Evolutionary conservation across 306 rosid genomes (phyloP), one percentile per base, ranked within the genome.

Genomic region (Bauhinia variegata): DNA sequence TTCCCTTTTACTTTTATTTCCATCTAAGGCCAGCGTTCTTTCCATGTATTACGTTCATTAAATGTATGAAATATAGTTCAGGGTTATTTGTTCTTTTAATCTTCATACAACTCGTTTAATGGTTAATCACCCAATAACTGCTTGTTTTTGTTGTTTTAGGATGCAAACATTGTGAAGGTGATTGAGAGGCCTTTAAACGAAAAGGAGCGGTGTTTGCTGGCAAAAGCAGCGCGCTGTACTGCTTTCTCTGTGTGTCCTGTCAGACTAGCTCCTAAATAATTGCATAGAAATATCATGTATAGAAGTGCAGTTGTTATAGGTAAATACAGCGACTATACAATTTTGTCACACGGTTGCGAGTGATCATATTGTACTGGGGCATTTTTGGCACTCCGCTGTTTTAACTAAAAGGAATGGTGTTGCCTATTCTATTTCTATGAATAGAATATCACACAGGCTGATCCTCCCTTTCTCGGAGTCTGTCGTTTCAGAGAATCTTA

Each of bases 151-250:
- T 60, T 58, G 33, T 78, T 65, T 34, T 54, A 93, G 99, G 99
- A 93, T 77, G 92, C 82, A 19, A 93, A 90, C 75, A 62, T 88
- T 60, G 83, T 90, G 14, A 93, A 88, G 85, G 99, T 90, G 85
- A 93, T 93, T 9, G 99, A 93, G 79, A 88, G 99, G 76, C 95
- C 95, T 19, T 77, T 90, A 75, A 82, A 89, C 36, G 97, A 93
- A 65, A 82, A 75, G 7, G 99, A 93, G 77, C 86, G 96, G 68
- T 90, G 88, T 81, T 80, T 73, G 86, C 75, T 93, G 86, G 99
- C 97, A 13, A 93, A 90, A 80, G 99, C 97, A 17, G 99, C 99
- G 77, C 92, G 99, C 14, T 93, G 99, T 23, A 77, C 90, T 15
- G 88, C 99, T n/a, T 93, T 93, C 80, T 86, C 89, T 13, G 78